Base-by-base conservation (phyloP, 306 rosid genomes). In the Betula pendula region DNA sequence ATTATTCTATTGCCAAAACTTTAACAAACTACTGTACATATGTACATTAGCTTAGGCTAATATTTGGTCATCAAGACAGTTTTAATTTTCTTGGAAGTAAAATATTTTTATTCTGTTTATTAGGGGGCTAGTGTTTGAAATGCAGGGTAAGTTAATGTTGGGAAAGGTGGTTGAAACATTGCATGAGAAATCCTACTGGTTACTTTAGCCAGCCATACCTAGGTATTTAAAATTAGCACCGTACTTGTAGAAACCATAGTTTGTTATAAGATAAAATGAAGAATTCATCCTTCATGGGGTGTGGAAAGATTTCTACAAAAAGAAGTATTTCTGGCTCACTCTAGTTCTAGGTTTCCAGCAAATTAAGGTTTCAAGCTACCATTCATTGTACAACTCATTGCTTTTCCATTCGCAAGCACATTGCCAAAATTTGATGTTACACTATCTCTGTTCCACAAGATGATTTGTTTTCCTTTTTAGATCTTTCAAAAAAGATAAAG, bases 371-470 rank as follows among this genome's bases (percentile, higher is more conserved):
- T 60, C 40, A 60, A 59, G 67, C 67, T 59, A 14, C 10, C 8
- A 15, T 13, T 38, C 68, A 16, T 60, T 31, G 27, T 60, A n/a
- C 68, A 60, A 60, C 43, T 5, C 68, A 60, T 60, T 16, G 42
- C 68, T 60, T 27, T 60, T 15, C n/a, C 68, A 60, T 60, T 60
- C 42, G 27, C 68, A 60, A 29, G 68, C 10, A 60, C 68, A 14
- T 17, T 2, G 68, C 14, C 29, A 31, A 60, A 60, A 60, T 31
- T 15, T 29, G 43, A 27, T 60, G 11, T 31, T 60, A 15, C 2
- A 6, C 35, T 12, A 27, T 15, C 5, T 60, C 1, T 60, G 7
- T 29, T 17, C 16, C 19, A 31, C 20, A 14, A 17, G n/a, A 62
- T 52, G 29, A 29, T 62, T 3, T 62, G 43, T 33, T 62, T 15